A percentile compares a stretch with the other conserved stretches of the same genome.
phyloP scores from a whole-genome alignment of 2,329 filamentous ascomycete genomes.

The Neonectria magnoliae region DNA sequence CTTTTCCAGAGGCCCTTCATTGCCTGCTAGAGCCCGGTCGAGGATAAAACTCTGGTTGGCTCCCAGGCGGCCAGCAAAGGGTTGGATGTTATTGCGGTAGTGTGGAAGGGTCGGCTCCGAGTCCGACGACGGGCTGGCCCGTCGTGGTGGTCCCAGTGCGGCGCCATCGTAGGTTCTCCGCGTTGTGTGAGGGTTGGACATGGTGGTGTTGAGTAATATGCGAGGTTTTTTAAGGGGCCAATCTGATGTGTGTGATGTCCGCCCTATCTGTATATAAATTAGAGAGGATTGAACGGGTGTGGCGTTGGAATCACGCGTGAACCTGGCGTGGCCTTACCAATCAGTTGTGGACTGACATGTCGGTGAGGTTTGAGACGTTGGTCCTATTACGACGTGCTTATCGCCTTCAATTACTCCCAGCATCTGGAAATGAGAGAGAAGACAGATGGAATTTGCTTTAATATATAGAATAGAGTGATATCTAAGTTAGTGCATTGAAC shows the following conservation, averaged over 20 bases:
- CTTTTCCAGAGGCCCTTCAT: conserved; percentile 38
- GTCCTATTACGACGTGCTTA: no score
- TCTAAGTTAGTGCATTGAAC: background rate
- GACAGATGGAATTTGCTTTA: no score
- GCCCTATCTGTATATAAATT: no score
- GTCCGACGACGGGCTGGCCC: background rate
- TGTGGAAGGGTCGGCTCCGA: background rate
- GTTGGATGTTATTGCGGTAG: conserved; percentile 27
- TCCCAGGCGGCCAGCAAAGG: conserved; percentile 34
- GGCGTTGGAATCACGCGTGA: no score
- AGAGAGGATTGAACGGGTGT: no score
- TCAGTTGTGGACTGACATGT: no score
- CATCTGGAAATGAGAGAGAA: no score
- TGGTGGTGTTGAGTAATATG: background rate
- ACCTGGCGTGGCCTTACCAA: no score
- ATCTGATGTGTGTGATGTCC: no score
- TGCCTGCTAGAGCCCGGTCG: background rate
- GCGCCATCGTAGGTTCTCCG: background rate
- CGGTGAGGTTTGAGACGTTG: no score
- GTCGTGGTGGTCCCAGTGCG: background rate
- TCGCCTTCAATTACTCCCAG: no score
- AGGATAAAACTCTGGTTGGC: conserved; percentile 31
- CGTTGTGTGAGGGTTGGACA: background rate
- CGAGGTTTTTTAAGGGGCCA: background rate
- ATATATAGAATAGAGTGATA: background rate